Evolutionary conservation across 2,329 filamentous ascomycete genomes (phyloP).

Genomic region (Neofusicoccum cordaticola): DNA sequence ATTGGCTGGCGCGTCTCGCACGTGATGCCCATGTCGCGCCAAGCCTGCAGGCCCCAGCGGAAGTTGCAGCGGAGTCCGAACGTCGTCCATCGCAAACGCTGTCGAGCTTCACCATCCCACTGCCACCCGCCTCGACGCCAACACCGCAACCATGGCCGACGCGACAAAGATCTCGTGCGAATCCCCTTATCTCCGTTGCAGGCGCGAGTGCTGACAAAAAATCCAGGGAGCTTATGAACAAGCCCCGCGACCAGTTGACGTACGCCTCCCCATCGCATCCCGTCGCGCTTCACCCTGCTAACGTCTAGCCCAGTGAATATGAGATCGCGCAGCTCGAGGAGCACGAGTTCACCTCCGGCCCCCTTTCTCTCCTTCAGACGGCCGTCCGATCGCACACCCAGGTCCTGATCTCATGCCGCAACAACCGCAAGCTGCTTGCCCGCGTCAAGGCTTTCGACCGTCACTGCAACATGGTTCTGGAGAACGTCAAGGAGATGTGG

Average conservation of each 20-base stretch:
- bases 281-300: slow-evolving; percentile 7
- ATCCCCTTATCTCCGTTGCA: neutral
- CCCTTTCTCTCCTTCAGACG: slow-evolving; percentile 92
- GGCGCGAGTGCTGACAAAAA: slow-evolving; percentile 24
- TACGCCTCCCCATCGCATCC: slow-evolving; percentile 49
- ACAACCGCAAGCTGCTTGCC: slow-evolving; percentile 96
- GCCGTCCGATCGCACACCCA: slow-evolving; percentile 92
- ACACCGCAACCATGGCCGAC: slow-evolving; percentile 28
- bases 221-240: slow-evolving; percentile 77
- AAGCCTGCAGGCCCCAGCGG: neutral
- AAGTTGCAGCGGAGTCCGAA: neutral
- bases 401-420: slow-evolving; percentile 94
- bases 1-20: neutral
- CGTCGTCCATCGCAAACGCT: slow-evolving; percentile 14
- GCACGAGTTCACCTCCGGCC: slow-evolving; percentile 75
- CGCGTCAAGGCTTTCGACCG: slow-evolving; percentile 98
- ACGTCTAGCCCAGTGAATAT: slow-evolving; percentile 65
- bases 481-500: slow-evolving; percentile 99
- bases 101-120: neutral
- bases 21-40: neutral
- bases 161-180: slow-evolving; percentile 43
- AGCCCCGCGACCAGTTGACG: slow-evolving; percentile 89
- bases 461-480: slow-evolving; percentile 98
- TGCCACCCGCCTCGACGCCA: neutral
- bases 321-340: slow-evolving; percentile 80